Evolutionary conservation across 495 filamentous ascomycete species (phyloP), one percentile per base, ranked within the genome.

Genomic region (Penicillium bovifimosum): DNA sequence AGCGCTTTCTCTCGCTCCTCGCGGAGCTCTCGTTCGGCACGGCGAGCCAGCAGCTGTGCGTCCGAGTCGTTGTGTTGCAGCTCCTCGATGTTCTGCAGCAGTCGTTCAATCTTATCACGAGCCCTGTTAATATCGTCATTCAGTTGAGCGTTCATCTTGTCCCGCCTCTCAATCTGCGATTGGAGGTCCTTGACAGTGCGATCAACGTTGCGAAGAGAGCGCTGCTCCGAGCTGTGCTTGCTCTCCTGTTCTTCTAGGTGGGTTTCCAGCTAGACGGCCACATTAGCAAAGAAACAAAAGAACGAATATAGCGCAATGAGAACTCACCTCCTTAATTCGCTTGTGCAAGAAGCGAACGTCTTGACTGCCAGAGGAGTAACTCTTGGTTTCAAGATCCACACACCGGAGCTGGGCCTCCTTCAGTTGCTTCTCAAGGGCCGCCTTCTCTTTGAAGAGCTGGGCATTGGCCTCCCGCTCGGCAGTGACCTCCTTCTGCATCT

Each of bases 281-380:
- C 35, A 35, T 68, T 62, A 68, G 58, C 16, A 56, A 39, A 29
- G 26, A 11, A 49, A 10, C 9, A 26, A 17, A 17, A 13, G 7
- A 9, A 20, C 26, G 26, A 44, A 17, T 24, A 6, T 41, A 0
- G 9, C 9, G 20, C 1, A 3, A 31, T 10, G 31, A 14, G n/a
- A 48, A 58, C 79, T 78, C 80, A 96, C 92, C 79, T 97, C 95
- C 77, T 96, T 91, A 56, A 98, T 87, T 34, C 93, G 82, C 58
- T 91, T 90, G 72, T 96, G 87, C 64, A 97, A 73, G 77, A 97
- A 98, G 55, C 91, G 83, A 54, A 97, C 89, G 68, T 98, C 93
- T 53, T 96, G 89, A 62, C 90, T 95, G 39, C 87, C 90, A 50
- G 81, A 91, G 24, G 90, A 90, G 68, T 96, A 97, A 45, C 90